Evolutionary conservation across 108 stramenopile species (phyloP).

Genomic region (Aurantiochytrium sp.): DNA sequence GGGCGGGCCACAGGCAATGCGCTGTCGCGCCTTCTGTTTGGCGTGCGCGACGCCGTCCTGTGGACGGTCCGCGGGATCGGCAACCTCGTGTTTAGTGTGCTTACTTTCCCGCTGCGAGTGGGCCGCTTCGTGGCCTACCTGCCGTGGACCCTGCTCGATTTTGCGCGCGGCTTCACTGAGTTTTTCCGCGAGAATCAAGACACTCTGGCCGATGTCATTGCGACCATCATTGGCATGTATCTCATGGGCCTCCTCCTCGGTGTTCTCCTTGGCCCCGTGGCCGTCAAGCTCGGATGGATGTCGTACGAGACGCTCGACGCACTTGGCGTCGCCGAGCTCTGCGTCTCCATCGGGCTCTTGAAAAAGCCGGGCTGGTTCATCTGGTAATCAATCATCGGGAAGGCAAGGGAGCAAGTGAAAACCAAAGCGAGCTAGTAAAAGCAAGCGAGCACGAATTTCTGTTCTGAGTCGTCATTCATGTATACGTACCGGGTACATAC

Average conservation of each 20-base stretch:
- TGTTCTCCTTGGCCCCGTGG: neutral
- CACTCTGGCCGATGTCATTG: conserved; percentile 1
- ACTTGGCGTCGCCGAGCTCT: conserved; percentile 5
- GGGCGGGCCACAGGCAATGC: neutral
- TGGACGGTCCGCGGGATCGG: neutral
- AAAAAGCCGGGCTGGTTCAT: neutral
- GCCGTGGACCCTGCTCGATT: neutral
- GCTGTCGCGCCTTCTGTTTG: neutral
- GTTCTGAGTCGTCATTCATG: too few relatives aligned
- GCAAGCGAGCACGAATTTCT: too few relatives aligned
- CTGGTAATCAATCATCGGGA: neutral
- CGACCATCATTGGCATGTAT: conserved; percentile 19
- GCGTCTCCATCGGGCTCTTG: neutral
- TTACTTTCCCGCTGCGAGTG: neutral
- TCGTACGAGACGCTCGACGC: neutral
- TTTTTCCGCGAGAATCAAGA: conserved; percentile 18
- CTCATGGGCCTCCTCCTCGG: neutral
- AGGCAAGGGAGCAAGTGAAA: too few relatives aligned
- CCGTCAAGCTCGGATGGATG: conserved; percentile 27
- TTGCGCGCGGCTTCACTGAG: neutral
- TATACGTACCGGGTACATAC: too few relatives aligned
- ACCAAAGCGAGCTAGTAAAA: too few relatives aligned
- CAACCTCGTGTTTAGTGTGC: neutral
- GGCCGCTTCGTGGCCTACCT: neutral
- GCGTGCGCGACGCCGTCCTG: neutral